These are phyloP conservation scores for Colletotrichum cordylinicola DNA, from an alignment of 2,329 filamentous ascomycete species.

Conservation along the genomic window DNA sequence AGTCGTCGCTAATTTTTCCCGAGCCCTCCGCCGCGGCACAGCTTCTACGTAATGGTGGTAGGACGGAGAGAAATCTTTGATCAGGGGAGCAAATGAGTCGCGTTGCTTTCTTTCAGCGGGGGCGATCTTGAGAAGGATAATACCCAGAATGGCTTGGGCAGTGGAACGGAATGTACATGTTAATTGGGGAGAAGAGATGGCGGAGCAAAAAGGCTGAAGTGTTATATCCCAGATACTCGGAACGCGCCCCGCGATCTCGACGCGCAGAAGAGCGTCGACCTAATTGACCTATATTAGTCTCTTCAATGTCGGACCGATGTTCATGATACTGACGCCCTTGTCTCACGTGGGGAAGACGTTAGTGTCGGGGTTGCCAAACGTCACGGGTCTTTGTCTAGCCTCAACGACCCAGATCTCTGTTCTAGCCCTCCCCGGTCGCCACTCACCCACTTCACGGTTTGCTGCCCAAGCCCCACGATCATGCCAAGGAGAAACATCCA, in stretches of 20 bases:
- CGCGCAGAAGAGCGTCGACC: background rate
- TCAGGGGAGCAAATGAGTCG: background rate
- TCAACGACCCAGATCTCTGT: background rate
- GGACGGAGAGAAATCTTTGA: background rate
- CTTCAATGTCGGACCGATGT: background rate
- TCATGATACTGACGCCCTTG: background rate
- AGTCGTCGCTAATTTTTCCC: background rate
- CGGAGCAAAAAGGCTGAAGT: background rate
- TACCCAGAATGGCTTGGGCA: constrained; percentile 15
- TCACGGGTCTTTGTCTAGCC: background rate
- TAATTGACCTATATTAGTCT: background rate
- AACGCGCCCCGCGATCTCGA: background rate
- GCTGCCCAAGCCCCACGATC: background rate
- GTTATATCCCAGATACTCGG: background rate
- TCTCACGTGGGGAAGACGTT: background rate
- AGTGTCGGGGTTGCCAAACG: background rate
- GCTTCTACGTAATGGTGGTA: background rate
- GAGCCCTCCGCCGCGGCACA: background rate
- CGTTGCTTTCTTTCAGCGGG: background rate
- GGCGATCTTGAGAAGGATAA: constrained; percentile 7
- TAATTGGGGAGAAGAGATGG: background rate
- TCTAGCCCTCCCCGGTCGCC: background rate
- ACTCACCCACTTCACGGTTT: background rate
- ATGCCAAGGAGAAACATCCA: background rate
- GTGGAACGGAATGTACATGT: background rate